Conservation (phyloP, 306 rosid genomes). For the Arachis stenosperma region DNA sequence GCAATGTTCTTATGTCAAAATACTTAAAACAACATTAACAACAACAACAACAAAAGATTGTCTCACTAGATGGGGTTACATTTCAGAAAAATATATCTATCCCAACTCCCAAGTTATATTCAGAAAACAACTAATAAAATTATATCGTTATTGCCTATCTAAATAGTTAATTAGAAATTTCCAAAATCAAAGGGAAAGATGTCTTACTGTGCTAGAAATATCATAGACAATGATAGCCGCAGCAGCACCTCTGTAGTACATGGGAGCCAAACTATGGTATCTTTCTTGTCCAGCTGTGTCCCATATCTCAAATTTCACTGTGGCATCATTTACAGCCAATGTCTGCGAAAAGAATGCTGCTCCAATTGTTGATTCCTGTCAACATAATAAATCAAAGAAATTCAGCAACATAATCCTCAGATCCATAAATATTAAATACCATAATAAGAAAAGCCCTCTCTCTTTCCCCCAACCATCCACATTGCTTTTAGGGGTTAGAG, state of each 20-base stretch:
- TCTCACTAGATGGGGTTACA: too few species aligned
- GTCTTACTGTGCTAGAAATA: constrained; percentile 56
- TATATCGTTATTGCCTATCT: neutral
- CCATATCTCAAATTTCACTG: constrained; percentile 67
- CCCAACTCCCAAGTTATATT: constrained; percentile 15
- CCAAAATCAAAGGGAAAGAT: constrained; percentile 25
- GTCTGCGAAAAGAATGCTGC: constrained; percentile 73
- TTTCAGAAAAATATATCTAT: too few species aligned
- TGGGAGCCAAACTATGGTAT: constrained; percentile 72
- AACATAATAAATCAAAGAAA: constrained; percentile 28
- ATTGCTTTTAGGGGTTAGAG: neutral
- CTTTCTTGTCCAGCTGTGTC: constrained; percentile 73
- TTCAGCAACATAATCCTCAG: constrained; percentile 31
- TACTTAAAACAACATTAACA: neutral
- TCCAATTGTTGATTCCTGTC: constrained; percentile 68
- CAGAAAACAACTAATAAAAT: neutral
- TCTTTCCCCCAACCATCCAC: neutral
- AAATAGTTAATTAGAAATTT: constrained; percentile 28
- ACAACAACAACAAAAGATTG: too few species aligned
- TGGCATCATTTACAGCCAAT: constrained; percentile 65
- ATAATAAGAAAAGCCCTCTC: neutral
- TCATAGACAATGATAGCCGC: constrained; percentile 71
- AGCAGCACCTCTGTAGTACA: constrained; percentile 75
- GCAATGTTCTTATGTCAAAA: neutral
- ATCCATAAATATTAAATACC: neutral